A percentile compares a stretch with the other conserved stretches of the same genome.
Evolutionary conservation across 371 early-diverging fungal species (phyloP).

Genomic region (Mortierella polycephala): DNA sequence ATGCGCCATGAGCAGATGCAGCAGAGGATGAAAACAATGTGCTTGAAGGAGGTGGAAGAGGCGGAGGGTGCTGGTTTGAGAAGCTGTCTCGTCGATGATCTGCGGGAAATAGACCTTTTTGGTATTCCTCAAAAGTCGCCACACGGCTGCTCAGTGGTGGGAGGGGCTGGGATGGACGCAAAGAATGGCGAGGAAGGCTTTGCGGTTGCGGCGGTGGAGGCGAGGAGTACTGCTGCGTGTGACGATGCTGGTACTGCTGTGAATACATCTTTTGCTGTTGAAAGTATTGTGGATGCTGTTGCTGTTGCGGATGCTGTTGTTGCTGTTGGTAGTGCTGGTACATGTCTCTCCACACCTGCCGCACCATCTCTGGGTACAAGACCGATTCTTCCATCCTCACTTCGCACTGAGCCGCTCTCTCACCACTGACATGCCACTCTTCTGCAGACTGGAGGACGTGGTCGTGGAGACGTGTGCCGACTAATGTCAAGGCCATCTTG

Average conservation of each 20-base stretch:
- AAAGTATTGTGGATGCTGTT: background rate
- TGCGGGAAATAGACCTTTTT: slow-evolving; percentile 8
- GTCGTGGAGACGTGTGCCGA: slow-evolving; percentile 9
- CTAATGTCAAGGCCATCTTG: slow-evolving; percentile 43
- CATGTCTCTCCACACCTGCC: slow-evolving; percentile 42
- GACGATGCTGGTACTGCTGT: slow-evolving; percentile 6
- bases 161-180: background rate
- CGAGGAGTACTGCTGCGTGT: slow-evolving; percentile 5
- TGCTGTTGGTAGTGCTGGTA: slow-evolving; percentile 20
- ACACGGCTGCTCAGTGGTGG: slow-evolving; percentile 11
- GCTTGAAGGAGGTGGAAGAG: background rate
- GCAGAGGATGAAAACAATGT: slow-evolving; percentile 4
- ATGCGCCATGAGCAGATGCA: background rate
- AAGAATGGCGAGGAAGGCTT: background rate
- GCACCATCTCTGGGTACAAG: slow-evolving; percentile 30
- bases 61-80: background rate
- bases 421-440: slow-evolving; percentile 8
- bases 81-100: slow-evolving; percentile 15
- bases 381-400: slow-evolving; percentile 21
- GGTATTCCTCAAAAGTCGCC: slow-evolving; percentile 41
- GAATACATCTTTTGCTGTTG: slow-evolving; percentile 8
- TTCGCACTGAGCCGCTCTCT: slow-evolving; percentile 20
- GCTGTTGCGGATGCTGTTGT: slow-evolving; percentile 13
- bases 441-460: slow-evolving; percentile 2
- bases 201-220: background rate